Base-by-base conservation (phyloP, 2,329 filamentous ascomycete species). In the Venturia asperata region DNA sequence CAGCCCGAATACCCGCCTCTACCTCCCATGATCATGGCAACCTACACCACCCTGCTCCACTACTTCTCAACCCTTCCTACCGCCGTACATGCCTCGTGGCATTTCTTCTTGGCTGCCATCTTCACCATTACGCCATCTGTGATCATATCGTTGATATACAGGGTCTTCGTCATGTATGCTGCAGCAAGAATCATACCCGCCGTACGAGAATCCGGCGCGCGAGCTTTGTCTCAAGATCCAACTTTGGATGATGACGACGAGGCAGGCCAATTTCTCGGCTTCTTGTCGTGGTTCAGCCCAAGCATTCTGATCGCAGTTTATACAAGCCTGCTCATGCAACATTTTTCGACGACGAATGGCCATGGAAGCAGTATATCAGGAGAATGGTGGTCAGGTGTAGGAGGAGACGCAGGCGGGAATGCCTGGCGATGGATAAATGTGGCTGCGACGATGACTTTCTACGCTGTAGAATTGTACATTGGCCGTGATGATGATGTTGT, bases 11-110 rank as follows among this genome's bases (percentile, higher is more conserved):
- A 97, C 67, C 94, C 94, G 47, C 94, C 94, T n/a, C 82, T 99
- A 55, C 94, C 94, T 17, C 94, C 94, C 0, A 92, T 97, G 69
- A 93, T 99, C 75, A 97, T 97, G 93, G 94, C 93, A 5, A 97
- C 92, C 7, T 97, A 97, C 77, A 93, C 92, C 34, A 97, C 93
- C 0, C 80, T 97, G 55, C 81, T 97, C 60, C 90, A 95, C 70
- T 85, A 92, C 60, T 80, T 97, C 45, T 89, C 90, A 65, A 88
- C 87, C 4, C 81, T 96, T n/a, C 93, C 91, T 2, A 88, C 85
- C 3, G 92, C 90, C 37, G 86, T 95, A 4, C 89, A 90, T 75
- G 92, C 91, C 0, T 89, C 87, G 0, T 88, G 96, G 71, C 90
- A 87, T 68, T 91, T 97, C 71, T 85, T 97, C 69, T 87, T 92